These are phyloP conservation scores for Talaromyces liani DNA, from an alignment of 495 filamentous ascomycete species.

Conservation along the genomic window DNA sequence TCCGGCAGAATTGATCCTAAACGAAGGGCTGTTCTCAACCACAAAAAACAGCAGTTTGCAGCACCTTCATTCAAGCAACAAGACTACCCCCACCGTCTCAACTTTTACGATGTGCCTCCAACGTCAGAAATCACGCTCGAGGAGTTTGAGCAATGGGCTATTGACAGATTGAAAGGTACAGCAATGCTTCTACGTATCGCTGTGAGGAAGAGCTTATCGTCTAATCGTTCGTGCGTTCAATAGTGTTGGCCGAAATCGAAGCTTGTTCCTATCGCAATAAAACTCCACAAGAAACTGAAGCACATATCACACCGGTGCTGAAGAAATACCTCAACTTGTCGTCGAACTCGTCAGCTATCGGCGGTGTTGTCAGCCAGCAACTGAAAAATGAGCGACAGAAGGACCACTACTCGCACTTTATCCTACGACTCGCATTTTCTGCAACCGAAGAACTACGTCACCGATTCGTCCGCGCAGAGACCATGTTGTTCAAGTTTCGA, in stretches of 20 bases:
- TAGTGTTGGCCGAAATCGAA: constrained; percentile 93
- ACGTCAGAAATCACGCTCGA: constrained; percentile 94
- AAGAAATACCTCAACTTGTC: constrained; percentile 81
- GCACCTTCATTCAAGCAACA: constrained; percentile 60
- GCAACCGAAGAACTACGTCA: constrained; percentile 86
- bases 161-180: constrained; percentile 74
- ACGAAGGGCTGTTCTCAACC: constrained; percentile 61
- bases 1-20: constrained; percentile 73
- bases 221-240: constrained; percentile 6
- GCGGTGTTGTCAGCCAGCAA: constrained; percentile 34
- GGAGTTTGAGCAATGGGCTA: constrained; percentile 99
- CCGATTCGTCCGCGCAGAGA: constrained; percentile 80
- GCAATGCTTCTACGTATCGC: not conserved
- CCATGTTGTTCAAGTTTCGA: constrained; percentile 76
- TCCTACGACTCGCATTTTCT: constrained; percentile 87
- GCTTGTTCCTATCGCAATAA: constrained; percentile 93
- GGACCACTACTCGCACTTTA: constrained; percentile 98
- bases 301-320: constrained; percentile 72
- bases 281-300: constrained; percentile 63
- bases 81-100: constrained; percentile 79
- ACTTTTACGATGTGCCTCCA: constrained; percentile 83
- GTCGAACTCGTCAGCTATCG: constrained; percentile 59
- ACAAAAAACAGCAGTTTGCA: constrained; percentile 83
- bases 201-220: no score
- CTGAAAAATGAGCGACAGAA: constrained; percentile 75